phyloP scores from a whole-genome alignment of 495 filamentous ascomycete genomes.

The Cairneyella variabilis region DNA sequence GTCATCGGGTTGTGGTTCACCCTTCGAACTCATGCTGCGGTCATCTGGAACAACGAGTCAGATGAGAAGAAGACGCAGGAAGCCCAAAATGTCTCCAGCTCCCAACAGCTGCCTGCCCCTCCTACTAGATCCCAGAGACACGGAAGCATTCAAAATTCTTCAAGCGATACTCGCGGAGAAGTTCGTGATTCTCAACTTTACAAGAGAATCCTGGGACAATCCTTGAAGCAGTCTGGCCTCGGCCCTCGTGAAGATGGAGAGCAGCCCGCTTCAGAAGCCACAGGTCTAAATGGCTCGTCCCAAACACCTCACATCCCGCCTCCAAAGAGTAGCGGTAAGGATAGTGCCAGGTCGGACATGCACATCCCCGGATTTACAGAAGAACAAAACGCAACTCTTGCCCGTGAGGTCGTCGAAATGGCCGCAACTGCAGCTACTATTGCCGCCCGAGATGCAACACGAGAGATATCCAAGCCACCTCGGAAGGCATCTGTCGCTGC shows the following conservation, averaged over 20 bases:
- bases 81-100: conserved; percentile 24
- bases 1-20: conserved; percentile 96
- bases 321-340: conserved; percentile 52
- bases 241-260: conserved; percentile 43
- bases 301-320: conserved; percentile 68
- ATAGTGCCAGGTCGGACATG: conserved; percentile 35
- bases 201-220: conserved; percentile 89
- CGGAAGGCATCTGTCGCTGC: conserved; percentile 43
- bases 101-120: conserved; percentile 21
- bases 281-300: conserved; percentile 26
- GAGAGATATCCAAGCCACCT: conserved; percentile 58
- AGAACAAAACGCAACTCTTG: conserved; percentile 74
- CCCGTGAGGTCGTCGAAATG: conserved; percentile 83
- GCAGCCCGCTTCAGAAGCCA: conserved; percentile 37
- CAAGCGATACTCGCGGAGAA: conserved; percentile 36
- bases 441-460: conserved; percentile 75
- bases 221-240: conserved; percentile 73
- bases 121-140: conserved; percentile 21
- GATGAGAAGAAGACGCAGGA: conserved; percentile 73
- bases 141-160: conserved; percentile 9
- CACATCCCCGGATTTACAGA: conserved; percentile 67
- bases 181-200: conserved; percentile 87
- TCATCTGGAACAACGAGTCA: conserved; percentile 88
- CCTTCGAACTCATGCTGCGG: conserved; percentile 88
- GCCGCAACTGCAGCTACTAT: conserved; percentile 88